Evolutionary conservation across 306 rosid species (phyloP).

Genomic region (Vachellia collinsii): DNA sequence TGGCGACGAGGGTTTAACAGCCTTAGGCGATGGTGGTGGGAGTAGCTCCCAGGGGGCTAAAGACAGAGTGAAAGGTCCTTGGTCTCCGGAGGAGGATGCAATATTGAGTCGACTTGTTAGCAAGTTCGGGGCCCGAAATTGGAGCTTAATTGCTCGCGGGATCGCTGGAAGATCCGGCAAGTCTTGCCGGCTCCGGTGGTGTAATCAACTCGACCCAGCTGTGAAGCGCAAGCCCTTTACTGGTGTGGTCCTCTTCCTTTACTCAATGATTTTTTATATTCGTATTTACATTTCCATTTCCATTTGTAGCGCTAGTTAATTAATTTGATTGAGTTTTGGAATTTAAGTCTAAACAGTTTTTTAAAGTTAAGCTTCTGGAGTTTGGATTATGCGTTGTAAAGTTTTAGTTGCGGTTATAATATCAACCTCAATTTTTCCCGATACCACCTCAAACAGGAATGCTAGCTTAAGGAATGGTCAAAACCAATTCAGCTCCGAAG

Average conservation of each 20-base stretch:
- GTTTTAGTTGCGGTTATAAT: neutral
- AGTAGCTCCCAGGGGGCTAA: slow-evolving; percentile 33
- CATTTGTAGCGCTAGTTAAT: neutral
- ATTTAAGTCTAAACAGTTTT: neutral
- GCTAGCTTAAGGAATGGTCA: neutral
- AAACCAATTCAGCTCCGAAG: neutral
- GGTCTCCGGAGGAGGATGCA: slow-evolving; percentile 95
- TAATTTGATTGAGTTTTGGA: slow-evolving; percentile 5
- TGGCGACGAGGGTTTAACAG: slow-evolving; percentile 56
- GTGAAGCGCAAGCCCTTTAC: slow-evolving; percentile 94
- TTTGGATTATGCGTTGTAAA: neutral
- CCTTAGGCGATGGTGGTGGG: slow-evolving; percentile 42
- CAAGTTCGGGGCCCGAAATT: slow-evolving; percentile 87
- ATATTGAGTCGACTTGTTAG: slow-evolving; percentile 78
- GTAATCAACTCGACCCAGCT: slow-evolving; percentile 93
- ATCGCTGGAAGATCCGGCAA: slow-evolving; percentile 90
- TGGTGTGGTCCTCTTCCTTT: slow-evolving; percentile 40
- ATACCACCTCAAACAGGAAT: neutral
- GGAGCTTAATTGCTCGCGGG: slow-evolving; percentile 95
- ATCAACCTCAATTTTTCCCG: neutral
- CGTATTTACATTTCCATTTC: neutral
- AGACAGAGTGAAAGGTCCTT: slow-evolving; percentile 85
- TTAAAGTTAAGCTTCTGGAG: neutral
- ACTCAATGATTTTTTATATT: neutral
- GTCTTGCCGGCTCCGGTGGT: slow-evolving; percentile 96